A percentile compares a stretch with the other conserved stretches of the same genome.
phyloP scores from a whole-genome alignment of 139 green algal genomes.

The Spirogloea muscicola region DNA sequence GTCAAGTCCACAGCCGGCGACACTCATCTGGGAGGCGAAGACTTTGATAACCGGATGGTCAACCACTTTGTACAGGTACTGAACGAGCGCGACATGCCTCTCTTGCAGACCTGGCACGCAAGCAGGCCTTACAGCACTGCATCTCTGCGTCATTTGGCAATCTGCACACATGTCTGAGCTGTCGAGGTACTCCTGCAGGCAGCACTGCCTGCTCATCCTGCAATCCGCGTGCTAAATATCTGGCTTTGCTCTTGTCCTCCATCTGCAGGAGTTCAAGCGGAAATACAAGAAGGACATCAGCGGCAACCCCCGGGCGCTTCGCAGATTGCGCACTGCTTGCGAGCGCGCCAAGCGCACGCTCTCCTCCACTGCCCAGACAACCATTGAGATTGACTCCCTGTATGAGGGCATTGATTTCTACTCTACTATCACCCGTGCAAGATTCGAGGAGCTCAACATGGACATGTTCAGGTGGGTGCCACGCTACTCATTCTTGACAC shows the following conservation, averaged over 20 bases:
- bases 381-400: slow-evolving; percentile 95
- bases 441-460: slow-evolving; percentile 99
- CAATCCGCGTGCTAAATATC: no score
- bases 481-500: no score
- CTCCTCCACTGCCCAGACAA: slow-evolving; percentile 80
- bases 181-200: no score
- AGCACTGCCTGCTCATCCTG: no score
- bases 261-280: slow-evolving; percentile 53
- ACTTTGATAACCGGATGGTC: slow-evolving; percentile 96
- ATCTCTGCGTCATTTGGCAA: no score
- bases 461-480: slow-evolving; percentile 94
- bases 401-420: slow-evolving; percentile 98
- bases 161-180: no score
- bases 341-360: slow-evolving; percentile 93
- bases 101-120: no score
- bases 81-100: no score
- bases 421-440: slow-evolving; percentile 88
- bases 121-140: no score
- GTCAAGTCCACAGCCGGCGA: slow-evolving; percentile 96
- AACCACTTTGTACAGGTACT: slow-evolving; percentile 64
- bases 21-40: slow-evolving; percentile 96
- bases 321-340: slow-evolving; percentile 79
- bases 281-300: slow-evolving; percentile 94
- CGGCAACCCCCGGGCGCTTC: slow-evolving; percentile 68
- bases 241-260: no score